Evolutionary conservation across 306 rosid genomes (phyloP), one percentile per base, ranked within the genome.

Genomic region (Psophocarpus tetragonolobus): DNA sequence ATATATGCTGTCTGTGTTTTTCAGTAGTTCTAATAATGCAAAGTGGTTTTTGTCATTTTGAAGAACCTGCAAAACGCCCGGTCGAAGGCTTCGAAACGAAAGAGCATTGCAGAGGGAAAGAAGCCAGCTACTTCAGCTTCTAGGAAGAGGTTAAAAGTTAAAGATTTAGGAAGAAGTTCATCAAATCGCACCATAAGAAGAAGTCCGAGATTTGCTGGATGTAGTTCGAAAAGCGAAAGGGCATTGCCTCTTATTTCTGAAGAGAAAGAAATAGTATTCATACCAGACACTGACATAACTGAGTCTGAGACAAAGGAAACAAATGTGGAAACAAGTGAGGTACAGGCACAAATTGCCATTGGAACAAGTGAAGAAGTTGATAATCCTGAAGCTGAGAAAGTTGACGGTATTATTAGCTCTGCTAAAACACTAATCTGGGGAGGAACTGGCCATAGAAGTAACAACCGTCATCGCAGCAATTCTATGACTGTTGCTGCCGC

Each of bases 351-450:
- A n/a, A 53, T 21, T 21, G 5, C 24, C 1, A 3, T 11, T 24
- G 7, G 1, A 58, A 27, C 10, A 1, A 7, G 1, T 72, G 82
- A 85, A 44, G n/a, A n/a, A n/a, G 87, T 54, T 64, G 86, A 81
- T 68, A 84, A 80, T 12, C 73, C 80, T 45, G 90, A 86, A 15
- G 7, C 5, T n/a, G 44, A n/a, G 8, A 7, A 1, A 67, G 69
- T 68, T 63, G 82, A 73, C 67, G 92, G 85, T 39, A 54, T 68
- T 73, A 27, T 84, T 33, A 67, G 83, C 75, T 73, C 85, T 13
- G 78, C 90, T 13, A 5, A 45, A 24, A 88, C 84, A 79, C 87
- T 90, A 72, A 79, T 92, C 0, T 92, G 97, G 97, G 97, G 97
- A 2, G 88, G 79, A 78, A 84, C 84, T 73, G 94, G 91, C 44